Percentiles rank a stretch among this genome's conserved stretches.
phyloP scores from a whole-genome alignment of 805 yeast species.

The Metschnikowia continentalis region DNA sequence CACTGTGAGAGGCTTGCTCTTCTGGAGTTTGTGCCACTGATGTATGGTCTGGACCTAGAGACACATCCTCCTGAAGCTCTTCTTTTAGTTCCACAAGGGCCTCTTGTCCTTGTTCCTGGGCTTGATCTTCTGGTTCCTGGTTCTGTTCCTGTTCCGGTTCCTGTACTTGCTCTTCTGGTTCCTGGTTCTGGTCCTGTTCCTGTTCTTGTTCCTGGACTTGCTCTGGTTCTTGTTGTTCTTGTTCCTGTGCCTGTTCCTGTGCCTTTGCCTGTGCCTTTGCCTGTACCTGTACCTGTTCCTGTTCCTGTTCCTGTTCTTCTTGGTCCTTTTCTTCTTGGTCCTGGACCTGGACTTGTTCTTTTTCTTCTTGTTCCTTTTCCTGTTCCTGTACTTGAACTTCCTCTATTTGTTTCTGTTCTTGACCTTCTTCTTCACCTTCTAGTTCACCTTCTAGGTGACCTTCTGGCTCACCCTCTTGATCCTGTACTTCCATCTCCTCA shows the following conservation, averaged over 20 bases:
- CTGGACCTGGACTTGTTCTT: not conserved
- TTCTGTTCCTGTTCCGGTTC: not conserved
- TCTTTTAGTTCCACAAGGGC: not conserved
- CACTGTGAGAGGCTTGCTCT: too few species aligned
- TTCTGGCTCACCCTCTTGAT: too few species aligned
- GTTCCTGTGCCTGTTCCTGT: not conserved
- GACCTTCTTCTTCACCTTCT: not conserved
- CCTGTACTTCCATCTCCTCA: too few species aligned
- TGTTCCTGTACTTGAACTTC: not conserved
- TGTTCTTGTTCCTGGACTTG: not conserved
- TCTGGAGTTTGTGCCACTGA: too few species aligned
- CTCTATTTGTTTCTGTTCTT: not conserved
- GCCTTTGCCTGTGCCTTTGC: too few species aligned
- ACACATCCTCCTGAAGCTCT: not conserved
- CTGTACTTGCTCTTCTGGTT: not conserved
- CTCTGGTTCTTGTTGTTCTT: not conserved
- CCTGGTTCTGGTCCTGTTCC: not conserved
- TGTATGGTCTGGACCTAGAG: not conserved
- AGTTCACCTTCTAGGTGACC: too few species aligned
- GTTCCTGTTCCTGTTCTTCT: not conserved
- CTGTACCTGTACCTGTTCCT: not conserved
- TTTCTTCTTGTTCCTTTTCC: not conserved
- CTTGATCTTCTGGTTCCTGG: not conserved
- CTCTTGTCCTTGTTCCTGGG: not conserved
- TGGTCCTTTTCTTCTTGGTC: not conserved